phyloP scores from a whole-genome alignment of 495 filamentous ascomycete genomes.

The Penicillium lividum region DNA sequence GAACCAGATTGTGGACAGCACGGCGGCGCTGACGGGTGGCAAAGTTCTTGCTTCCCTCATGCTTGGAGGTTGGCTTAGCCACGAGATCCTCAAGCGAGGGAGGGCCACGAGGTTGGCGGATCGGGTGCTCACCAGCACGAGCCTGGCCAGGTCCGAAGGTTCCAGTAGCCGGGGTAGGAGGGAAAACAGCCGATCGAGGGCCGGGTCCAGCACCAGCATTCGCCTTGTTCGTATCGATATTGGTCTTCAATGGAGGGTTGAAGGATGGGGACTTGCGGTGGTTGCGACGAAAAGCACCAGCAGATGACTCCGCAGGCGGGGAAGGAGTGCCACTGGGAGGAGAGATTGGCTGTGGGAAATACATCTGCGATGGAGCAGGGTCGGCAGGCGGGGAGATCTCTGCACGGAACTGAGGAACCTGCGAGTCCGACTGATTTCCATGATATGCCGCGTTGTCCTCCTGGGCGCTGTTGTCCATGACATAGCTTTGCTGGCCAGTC shows the following conservation, averaged over 20 bases:
- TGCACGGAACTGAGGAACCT: constrained; percentile 65
- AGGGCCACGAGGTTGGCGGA: constrained; percentile 90
- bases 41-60: constrained; percentile 99
- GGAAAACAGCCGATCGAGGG: constrained; percentile 76
- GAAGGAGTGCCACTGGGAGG: constrained; percentile 69
- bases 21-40: constrained; percentile 88
- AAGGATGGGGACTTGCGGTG: constrained; percentile 91
- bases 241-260: constrained; percentile 59
- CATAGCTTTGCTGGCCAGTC: constrained; percentile 76
- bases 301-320: constrained; percentile 62
- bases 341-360: constrained; percentile 47
- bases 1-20: constrained; percentile 87
- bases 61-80: constrained; percentile 86
- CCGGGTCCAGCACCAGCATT: constrained; percentile 54
- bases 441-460: constrained; percentile 34
- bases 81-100: constrained; percentile 90
- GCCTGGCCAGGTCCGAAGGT: constrained; percentile 92
- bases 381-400: constrained; percentile 80
- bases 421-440: constrained; percentile 42
- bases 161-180: constrained; percentile 77
- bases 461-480: constrained; percentile 56
- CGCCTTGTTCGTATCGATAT: constrained; percentile 57
- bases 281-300: constrained; percentile 84
- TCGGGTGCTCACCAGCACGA: constrained; percentile 90
- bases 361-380: constrained; percentile 50